Evolutionary conservation across 2,329 filamentous ascomycete genomes (phyloP), one percentile per base, ranked within the genome.

Genomic region (Gaeumannomyces tritici): DNA sequence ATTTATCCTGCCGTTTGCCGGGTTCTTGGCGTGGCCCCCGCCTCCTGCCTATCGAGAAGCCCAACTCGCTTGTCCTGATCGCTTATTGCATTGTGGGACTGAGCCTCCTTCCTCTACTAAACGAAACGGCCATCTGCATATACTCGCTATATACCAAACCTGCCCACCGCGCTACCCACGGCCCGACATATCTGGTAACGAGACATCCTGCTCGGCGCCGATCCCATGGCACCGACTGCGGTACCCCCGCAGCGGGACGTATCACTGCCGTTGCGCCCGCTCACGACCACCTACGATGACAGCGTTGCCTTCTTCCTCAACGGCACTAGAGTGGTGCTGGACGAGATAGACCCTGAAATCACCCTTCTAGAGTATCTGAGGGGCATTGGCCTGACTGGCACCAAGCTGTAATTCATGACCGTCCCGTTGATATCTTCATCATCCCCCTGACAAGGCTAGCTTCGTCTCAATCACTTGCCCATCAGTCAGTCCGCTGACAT

Each of bases 301-400:
- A 93, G 90, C 1, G 80, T 98, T 64, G 84, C 89, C 24, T 98
- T 98, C 79, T 98, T 92, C 73, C 85, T 99, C 61, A 99, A 99
- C 73, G 95, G 95, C 65, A 96, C 93, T 2, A 90, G 88, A 67
- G 89, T 98, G 21, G 84, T 89, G 1, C 79, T 99, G 21, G 93
- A 97, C 67, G 84, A 90, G 15, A 86, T 95, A 61, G 93, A 98
- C 70, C 95, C 95, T 0, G 93, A 98, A 72, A 81, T 93, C 59
- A 99, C 95, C 0, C 81, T 99, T 35, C 80, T 99, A 8, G 93
- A 98, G 73, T 99, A 98, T 69, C 81, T 99, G 54, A 84, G 95
- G 65, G 93, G 93, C 26, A 90, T 98, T 71, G 95, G 95, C 0
- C 79, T 98, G 68, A 98, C 93, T 5, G 95, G 95, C 18, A 98